These are phyloP conservation scores for Taphrina communis DNA, from an alignment of 1,139 yeast species.

Conservation along the genomic window DNA sequence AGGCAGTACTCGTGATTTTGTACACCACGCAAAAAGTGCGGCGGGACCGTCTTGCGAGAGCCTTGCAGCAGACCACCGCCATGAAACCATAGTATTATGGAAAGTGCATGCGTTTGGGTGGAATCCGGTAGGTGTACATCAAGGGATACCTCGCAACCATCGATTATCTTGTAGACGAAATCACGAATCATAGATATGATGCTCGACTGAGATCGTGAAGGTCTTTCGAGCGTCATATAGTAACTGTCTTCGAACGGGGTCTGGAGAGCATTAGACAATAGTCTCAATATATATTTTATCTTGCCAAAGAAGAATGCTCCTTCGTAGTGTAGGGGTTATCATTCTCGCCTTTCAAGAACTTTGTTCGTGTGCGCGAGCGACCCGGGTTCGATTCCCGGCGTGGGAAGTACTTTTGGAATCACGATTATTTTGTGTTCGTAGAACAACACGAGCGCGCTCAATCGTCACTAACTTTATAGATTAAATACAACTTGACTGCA, in stretches of 20 bases:
- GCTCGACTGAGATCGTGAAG: neutral
- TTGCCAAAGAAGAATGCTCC: conserved; percentile 3
- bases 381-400: conserved; percentile 40
- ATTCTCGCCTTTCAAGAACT: conserved; percentile 32
- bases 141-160: conserved; percentile 6
- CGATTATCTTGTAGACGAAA: conserved; percentile 9
- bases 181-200: conserved; percentile 3
- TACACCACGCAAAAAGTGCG: conserved; percentile 16
- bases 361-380: conserved; percentile 27
- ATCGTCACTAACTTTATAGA: no score
- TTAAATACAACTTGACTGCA: neutral
- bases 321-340: conserved; percentile 39
- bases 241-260: no score
- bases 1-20: conserved; percentile 39
- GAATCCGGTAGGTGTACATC: conserved; percentile 14
- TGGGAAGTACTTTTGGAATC: conserved; percentile 14
- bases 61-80: conserved; percentile 34
- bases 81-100: conserved; percentile 17
- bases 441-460: no score
- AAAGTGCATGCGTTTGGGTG: neutral
- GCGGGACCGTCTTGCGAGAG: conserved; percentile 18
- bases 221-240: no score
- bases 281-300: neutral
- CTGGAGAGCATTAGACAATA: neutral
- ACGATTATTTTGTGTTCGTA: neutral